phyloP scores from a whole-genome alignment of 257 asterid genomes.

The Thymus quinquecostatus region DNA sequence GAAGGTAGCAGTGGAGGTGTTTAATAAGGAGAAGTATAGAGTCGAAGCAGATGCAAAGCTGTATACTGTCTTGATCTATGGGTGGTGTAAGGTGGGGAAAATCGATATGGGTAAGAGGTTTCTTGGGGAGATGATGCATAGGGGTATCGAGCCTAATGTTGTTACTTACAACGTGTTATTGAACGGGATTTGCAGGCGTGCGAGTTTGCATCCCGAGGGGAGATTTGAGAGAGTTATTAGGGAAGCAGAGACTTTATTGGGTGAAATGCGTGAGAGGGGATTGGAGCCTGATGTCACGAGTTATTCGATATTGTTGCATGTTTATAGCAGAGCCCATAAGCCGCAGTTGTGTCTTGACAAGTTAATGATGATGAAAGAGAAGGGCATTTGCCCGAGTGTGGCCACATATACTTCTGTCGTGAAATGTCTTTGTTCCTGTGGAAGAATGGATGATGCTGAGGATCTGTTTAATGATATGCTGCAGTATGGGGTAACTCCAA shows the following conservation, averaged over 20 bases:
- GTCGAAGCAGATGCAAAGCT: constrained; percentile 54
- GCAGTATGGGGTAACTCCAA: constrained; percentile 60
- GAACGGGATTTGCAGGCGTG: constrained; percentile 84
- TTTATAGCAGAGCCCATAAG: constrained; percentile 84
- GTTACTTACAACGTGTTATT: constrained; percentile 78
- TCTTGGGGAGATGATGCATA: constrained; percentile 67
- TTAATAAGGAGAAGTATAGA: constrained; percentile 75
- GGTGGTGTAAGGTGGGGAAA: constrained; percentile 84
- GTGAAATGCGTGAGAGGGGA: constrained; percentile 68
- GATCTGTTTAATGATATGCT: constrained; percentile 64
- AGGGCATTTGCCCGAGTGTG: constrained; percentile 66
- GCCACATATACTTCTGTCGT: constrained; percentile 77
- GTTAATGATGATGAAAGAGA: constrained; percentile 69
- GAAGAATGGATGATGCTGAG: constrained; percentile 76
- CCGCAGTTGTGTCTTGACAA: constrained; percentile 77
- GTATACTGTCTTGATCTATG: constrained; percentile 77
- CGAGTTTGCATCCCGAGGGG: constrained; percentile 74
- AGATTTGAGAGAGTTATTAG: constrained; percentile 71
- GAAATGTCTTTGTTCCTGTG: constrained; percentile 84
- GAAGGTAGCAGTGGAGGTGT: constrained; percentile 78
- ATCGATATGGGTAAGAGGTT: constrained; percentile 70
- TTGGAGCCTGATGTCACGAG: constrained; percentile 86
- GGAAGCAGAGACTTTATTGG: constrained; percentile 71
- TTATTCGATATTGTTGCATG: constrained; percentile 78
- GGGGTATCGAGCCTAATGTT: constrained; percentile 72